Evolutionary conservation across 352 stramenopile genomes (phyloP), one percentile per base, ranked within the genome.

Genomic region (Globisporangium nodosum): DNA sequence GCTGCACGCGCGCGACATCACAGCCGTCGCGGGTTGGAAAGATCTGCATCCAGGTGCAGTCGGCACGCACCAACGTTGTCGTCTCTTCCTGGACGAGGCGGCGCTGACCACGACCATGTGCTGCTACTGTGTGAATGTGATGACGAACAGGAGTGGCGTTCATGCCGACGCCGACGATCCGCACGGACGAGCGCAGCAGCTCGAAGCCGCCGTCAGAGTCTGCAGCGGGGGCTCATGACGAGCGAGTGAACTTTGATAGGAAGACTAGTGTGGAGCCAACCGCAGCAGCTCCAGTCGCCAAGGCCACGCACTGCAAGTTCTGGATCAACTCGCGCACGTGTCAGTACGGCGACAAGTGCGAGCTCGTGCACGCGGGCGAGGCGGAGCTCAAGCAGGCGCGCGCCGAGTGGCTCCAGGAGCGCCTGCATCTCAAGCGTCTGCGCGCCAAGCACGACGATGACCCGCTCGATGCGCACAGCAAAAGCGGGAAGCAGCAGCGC

Each of bases 291-390:
- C 3, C 33, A 37, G 5, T 30, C 15, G 7, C 45, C 11, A 11
- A 12, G 27, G 0, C 11, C 6, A 12, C 61, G 35, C 75, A 87
- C 42, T 91, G 84, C 71, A 91, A 93, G 57, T 90, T 88, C 65
- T 91, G 82, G 79, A 89, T 93, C 67, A 93, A 91, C 65, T 88
- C 82, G 35, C 77, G 74, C 27, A 73, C 69, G 27, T 91, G 84
- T 58, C 81, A 91, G 49, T 66, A 78, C 27, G 78, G 84, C 16
- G 71, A 85, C 57, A 71, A 77, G 15, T 93, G 84, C 55, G 74
- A 81, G 59, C 77, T 87, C 39, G 76, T 74, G 37, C 84, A 93
- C 53, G 79, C 78, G 12, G 63, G 56, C 5, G 53, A 74, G 31
- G 46, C 66, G 1, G 76, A 87, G 18, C 58, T 80, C 9, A 89